Evolutionary conservation across 2,329 filamentous ascomycete species (phyloP).

Genomic region (Cordyceps sp.): DNA sequence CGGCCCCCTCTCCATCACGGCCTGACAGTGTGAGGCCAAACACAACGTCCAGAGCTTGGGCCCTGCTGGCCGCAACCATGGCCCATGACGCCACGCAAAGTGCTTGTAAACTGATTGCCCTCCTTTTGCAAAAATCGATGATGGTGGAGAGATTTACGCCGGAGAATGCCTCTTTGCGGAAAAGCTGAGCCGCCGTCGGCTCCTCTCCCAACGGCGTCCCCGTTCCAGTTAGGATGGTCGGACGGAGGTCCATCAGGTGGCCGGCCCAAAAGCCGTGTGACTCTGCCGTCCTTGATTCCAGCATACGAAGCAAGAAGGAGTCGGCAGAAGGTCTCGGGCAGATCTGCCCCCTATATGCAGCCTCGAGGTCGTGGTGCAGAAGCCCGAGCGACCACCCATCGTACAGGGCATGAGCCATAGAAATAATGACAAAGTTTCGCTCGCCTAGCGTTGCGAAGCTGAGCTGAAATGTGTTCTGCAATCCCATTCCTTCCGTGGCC

Average conservation of each 20-base stretch:
- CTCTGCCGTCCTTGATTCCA: conserved; percentile 7
- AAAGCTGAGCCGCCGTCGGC: background rate
- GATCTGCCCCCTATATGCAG: conserved; percentile 38
- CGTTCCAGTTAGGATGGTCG: conserved; percentile 15
- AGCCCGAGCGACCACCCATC: conserved; percentile 73
- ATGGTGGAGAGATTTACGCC: conserved; percentile 4
- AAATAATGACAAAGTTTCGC: conserved; percentile 38
- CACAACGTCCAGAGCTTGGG: conserved; percentile 51
- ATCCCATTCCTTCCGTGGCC: conserved; percentile 20
- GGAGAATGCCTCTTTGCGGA: conserved; percentile 6
- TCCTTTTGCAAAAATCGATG: conserved; percentile 43
- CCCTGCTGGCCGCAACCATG: conserved; percentile 46
- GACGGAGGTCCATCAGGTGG: conserved; percentile 36
- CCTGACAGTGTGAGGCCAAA: conserved; percentile 79
- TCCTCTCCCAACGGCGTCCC: background rate
- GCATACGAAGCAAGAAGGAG: conserved; percentile 25
- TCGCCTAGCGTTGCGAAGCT: conserved; percentile 18
- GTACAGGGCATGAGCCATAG: conserved; percentile 74
- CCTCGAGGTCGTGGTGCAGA: conserved; percentile 52
- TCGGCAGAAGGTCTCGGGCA: conserved; percentile 29
- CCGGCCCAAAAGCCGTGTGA: conserved; percentile 50
- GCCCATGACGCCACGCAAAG: conserved; percentile 66
- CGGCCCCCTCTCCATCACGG: conserved; percentile 54
- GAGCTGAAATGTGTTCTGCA: conserved; percentile 30
- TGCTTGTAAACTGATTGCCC: conserved; percentile 58